Evolutionary conservation across 352 stramenopile genomes (phyloP), one percentile per base, ranked within the genome.

Genomic region (Globisporangium yorkense): DNA sequence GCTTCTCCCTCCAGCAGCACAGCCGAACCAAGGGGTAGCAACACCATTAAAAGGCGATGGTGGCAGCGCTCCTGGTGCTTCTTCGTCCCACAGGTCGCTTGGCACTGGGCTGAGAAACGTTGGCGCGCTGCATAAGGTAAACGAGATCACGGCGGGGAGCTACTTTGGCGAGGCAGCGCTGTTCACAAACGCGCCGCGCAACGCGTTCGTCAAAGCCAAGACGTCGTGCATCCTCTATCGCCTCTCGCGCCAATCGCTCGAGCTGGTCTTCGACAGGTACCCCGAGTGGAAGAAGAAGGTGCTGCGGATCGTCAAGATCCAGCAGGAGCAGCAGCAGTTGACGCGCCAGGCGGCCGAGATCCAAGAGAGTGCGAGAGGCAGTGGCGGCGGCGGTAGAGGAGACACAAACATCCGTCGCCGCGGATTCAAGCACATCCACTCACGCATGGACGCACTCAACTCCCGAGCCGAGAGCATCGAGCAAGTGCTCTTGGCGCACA

Each of bases 231-330:
- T 84, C 37, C 54, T 87, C 0, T 87, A 83, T 45, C 67, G 72
- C 33, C 54, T 87, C 2, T 85, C 77, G 4, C 70, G 77, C 3
- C 66, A 79, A 16, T 84, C 74, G 0, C 64, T 85, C 12, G 75
- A 88, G 49, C 53, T 80, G n/a, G 75, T 86, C 0, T 87, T 88
- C 59, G 67, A 78, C 2, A 66, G 77, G 3, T 84, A 80, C 39
- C 77, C 75, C 0, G 73, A 84, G 39, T 89, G 75, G 79, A 83
- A 85, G 54, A 56, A 70, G 27, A 88, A 85, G 43, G 77, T 89
- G 18, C 51, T 88, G 41, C 74, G 72, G 1, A 84, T 87, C 44
- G 71, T 80, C 29, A 79, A 80, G 46, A 85, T 86, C 39, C 71
- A 87, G 46, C 71, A 87, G 41, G 73, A 88, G 20, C 79, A 91